phyloP scores from a whole-genome alignment of 208 protist species.

The Cochliopodium minus region DNA sequence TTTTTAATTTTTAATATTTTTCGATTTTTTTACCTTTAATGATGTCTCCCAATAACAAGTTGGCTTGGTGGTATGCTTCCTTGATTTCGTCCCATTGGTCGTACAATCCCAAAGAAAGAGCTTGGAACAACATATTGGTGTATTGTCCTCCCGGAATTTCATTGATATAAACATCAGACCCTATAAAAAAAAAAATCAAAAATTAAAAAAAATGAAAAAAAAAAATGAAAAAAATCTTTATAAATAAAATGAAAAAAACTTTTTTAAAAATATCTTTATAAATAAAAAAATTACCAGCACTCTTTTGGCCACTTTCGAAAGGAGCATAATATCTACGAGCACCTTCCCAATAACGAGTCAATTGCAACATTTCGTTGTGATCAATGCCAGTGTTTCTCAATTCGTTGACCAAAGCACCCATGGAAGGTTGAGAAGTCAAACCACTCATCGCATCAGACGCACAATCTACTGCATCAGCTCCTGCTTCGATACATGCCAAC shows the following conservation, averaged over 20 bases:
- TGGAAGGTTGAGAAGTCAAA: slow-evolving; percentile 53
- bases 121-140: slow-evolving; percentile 53
- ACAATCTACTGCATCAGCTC: slow-evolving; percentile 55
- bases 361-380: slow-evolving; percentile 20
- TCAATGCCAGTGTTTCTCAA: slow-evolving; percentile 20
- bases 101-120: slow-evolving; percentile 24
- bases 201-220: too few species aligned
- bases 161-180: slow-evolving; percentile 24
- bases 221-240: not conserved
- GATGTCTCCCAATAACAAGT: slow-evolving; percentile 35
- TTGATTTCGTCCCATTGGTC: slow-evolving; percentile 30
- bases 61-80: slow-evolving; percentile 26
- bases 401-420: slow-evolving; percentile 45
- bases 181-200: slow-evolving; percentile 12
- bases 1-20: too few species aligned
- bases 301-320: slow-evolving; percentile 33
- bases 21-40: too few species aligned
- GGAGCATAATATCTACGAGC: slow-evolving; percentile 34
- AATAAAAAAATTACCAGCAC: slow-evolving; percentile 13
- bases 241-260: not conserved
- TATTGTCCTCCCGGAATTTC: slow-evolving; percentile 47
- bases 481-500: slow-evolving; percentile 40
- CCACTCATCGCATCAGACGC: slow-evolving; percentile 55
- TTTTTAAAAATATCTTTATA: slow-evolving; percentile 3
- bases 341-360: slow-evolving; percentile 28